These are phyloP conservation scores for Paratinospora sagittata DNA, from an alignment of 164 flowering plant genomes.

Conservation along the genomic window DNA sequence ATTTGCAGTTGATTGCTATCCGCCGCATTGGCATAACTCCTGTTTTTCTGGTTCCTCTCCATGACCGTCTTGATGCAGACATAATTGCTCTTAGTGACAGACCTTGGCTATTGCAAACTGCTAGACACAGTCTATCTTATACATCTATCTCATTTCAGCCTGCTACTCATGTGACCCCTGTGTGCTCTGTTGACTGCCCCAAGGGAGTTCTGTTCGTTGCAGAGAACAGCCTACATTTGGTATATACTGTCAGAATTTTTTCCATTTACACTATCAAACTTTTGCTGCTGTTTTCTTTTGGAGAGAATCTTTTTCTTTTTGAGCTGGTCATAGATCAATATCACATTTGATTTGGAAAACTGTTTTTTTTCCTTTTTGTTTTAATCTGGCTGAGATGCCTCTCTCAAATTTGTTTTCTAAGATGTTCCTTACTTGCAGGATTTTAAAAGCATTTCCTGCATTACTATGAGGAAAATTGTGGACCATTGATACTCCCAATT, in stretches of 20 bases:
- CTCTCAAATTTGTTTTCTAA: not conserved
- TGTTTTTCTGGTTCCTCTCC: constrained; percentile 81
- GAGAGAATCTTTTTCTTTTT: not conserved
- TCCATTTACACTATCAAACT: not conserved
- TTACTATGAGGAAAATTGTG: not conserved
- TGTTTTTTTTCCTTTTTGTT: not conserved
- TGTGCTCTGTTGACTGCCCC: constrained; percentile 78
- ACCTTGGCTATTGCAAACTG: constrained; percentile 95
- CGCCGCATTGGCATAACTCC: constrained; percentile 95
- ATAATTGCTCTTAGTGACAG: constrained; percentile 92
- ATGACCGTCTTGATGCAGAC: constrained; percentile 66
- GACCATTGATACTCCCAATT: not conserved
- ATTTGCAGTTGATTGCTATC: constrained; percentile 72
- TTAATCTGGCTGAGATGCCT: not conserved
- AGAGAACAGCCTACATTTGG: constrained; percentile 88
- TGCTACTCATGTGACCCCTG: constrained; percentile 88
- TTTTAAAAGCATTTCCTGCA: not conserved
- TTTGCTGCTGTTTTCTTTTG: constrained; percentile 3
- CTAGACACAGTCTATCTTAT: constrained; percentile 86
- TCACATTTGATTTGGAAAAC: too few species aligned
- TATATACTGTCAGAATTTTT: constrained; percentile 22
- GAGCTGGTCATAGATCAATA: too few species aligned
- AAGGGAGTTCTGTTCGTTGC: constrained; percentile 88
- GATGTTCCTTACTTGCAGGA: not conserved
- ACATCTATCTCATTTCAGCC: constrained; percentile 90